phyloP scores from a whole-genome alignment of 495 filamentous ascomycete genomes.

The Penicillium lividum region DNA sequence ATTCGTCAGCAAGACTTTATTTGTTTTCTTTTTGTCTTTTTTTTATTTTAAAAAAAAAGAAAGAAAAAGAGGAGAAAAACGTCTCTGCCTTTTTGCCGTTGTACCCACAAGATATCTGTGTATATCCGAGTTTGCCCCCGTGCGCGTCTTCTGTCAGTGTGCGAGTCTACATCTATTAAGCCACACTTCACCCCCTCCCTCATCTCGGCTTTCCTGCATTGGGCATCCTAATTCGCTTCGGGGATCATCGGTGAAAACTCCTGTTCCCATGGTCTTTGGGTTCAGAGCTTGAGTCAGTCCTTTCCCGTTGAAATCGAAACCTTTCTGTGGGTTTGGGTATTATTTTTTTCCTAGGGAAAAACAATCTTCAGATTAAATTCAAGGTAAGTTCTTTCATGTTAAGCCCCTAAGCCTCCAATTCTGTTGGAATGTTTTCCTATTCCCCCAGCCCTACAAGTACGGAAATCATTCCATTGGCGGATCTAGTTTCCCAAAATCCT shows the following conservation, averaged over 20 bases:
- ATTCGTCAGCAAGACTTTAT: constrained; percentile 1
- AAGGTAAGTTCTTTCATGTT: not conserved
- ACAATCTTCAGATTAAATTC: not conserved
- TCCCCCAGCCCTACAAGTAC: not conserved
- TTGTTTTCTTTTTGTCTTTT: not conserved
- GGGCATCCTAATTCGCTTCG: not conserved
- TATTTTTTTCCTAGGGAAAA: not conserved
- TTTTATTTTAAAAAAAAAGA: not conserved
- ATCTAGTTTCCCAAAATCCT: not conserved
- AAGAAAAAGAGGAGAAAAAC: not conserved
- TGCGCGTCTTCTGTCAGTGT: not conserved
- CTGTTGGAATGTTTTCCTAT: not conserved
- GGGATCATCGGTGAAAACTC: not conserved
- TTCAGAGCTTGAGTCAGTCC: not conserved
- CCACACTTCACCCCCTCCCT: not conserved
- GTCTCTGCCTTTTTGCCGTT: not conserved
- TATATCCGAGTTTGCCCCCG: constrained; percentile 5
- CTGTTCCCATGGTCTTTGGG: not conserved
- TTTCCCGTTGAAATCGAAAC: not conserved
- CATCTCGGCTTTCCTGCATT: not conserved
- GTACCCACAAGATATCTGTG: not conserved
- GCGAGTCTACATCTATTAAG: constrained; percentile 1
- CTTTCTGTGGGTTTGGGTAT: not conserved
- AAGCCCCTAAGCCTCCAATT: not conserved
- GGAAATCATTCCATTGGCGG: constrained; percentile 3